Evolutionary conservation across 805 yeast genomes (phyloP).

Genomic region (Starmerella vaccinii): DNA sequence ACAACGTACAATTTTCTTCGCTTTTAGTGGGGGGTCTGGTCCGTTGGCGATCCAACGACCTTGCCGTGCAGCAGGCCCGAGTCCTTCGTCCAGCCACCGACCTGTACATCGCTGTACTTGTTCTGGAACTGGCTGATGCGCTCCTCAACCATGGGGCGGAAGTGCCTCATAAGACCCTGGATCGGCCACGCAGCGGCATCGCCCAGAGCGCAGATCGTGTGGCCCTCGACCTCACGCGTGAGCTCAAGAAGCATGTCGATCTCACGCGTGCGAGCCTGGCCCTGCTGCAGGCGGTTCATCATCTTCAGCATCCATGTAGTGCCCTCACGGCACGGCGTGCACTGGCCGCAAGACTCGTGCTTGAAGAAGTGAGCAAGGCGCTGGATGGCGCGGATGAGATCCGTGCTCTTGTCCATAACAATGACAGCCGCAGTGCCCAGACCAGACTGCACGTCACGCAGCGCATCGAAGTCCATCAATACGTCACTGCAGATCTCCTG

Average conservation of each 20-base stretch:
- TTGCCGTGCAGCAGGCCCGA: constrained; percentile 53
- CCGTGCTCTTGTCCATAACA: constrained; percentile 81
- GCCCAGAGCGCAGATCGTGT: constrained; percentile 84
- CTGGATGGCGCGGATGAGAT: constrained; percentile 75
- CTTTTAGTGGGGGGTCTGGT: constrained; percentile 18
- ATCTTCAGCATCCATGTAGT: constrained; percentile 74
- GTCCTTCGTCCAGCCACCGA: constrained; percentile 71
- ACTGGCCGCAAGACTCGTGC: constrained; percentile 91
- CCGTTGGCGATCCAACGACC: constrained; percentile 40
- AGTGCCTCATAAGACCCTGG: constrained; percentile 76
- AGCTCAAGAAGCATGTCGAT: constrained; percentile 78
- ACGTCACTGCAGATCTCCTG: constrained; percentile 55
- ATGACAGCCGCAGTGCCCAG: constrained; percentile 89
- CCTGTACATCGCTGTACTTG: constrained; percentile 40
- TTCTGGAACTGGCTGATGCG: constrained; percentile 56
- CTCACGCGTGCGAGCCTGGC: constrained; percentile 72
- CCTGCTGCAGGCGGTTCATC: constrained; percentile 71
- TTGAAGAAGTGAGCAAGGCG: constrained; percentile 74
- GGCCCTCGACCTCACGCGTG: constrained; percentile 81
- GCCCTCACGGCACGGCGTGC: constrained; percentile 92
- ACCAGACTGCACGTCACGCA: constrained; percentile 76
- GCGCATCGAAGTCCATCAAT: constrained; percentile 80
- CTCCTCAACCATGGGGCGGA: constrained; percentile 72
- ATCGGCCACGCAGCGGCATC: constrained; percentile 94
- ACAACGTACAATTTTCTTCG: background rate